Evolutionary conservation across 768 basidiomycete genomes (phyloP).

Genomic region (Brasilioporus rufonigricans): DNA sequence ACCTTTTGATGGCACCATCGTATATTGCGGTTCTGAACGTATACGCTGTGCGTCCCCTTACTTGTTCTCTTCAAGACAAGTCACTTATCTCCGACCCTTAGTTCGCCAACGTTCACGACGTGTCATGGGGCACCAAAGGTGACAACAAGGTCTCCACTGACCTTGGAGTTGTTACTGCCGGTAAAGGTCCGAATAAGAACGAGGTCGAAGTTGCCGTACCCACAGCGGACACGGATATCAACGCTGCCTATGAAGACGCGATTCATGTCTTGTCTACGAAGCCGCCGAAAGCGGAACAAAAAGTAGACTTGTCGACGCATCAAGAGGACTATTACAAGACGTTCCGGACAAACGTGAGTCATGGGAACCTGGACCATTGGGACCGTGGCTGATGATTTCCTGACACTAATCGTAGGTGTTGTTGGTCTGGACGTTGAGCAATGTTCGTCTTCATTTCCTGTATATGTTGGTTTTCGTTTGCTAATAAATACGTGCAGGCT

Average conservation of each 20-base stretch:
- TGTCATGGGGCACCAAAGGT: too few relatives aligned
- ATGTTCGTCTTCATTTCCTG: too few relatives aligned
- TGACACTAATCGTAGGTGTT: too few relatives aligned
- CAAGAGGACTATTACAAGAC: conserved; percentile 87
- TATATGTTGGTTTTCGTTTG: conserved; percentile 1
- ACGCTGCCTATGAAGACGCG: conserved; percentile 89
- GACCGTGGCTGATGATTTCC: conserved; percentile 15
- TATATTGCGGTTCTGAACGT: too few relatives aligned
- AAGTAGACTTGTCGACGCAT: conserved; percentile 55
- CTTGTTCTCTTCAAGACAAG: too few relatives aligned
- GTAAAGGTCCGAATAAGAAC: conserved; percentile 67
- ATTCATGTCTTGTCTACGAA: conserved; percentile 77
- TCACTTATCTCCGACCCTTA: too few relatives aligned
- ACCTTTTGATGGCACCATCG: too few relatives aligned
- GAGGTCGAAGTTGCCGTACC: conserved; percentile 88
- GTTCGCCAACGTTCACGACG: too few relatives aligned
- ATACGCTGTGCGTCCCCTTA: too few relatives aligned
- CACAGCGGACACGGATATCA: conserved; percentile 84
- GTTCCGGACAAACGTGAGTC: conserved; percentile 79
- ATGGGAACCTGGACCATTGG: not conserved
- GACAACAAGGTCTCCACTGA: too few relatives aligned
- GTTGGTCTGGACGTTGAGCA: too few relatives aligned
- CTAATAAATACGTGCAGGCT: conserved; percentile 38
- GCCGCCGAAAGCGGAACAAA: conserved; percentile 67
- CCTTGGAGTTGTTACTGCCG: too few relatives aligned